Percentiles rank a stretch among this genome's conserved stretches.
phyloP scores from a whole-genome alignment of 192 early-diverging fungal genomes.

The Backusella sp. region DNA sequence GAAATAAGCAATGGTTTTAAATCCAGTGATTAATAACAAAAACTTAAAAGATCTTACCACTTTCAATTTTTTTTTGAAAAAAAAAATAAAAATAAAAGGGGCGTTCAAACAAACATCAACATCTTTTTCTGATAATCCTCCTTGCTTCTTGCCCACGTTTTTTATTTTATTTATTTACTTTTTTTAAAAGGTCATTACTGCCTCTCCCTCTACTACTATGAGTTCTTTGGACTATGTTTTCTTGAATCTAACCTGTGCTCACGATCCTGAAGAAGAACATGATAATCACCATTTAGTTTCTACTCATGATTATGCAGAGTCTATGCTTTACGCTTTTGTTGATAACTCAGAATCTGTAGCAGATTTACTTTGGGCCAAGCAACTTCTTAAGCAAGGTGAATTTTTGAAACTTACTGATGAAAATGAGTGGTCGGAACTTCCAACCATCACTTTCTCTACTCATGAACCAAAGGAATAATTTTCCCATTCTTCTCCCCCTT shows the following conservation, averaged over 20 bases:
- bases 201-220: background rate
- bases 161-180: background rate
- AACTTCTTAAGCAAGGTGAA: conserved; percentile 14
- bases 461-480: conserved; percentile 16
- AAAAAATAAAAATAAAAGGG: background rate
- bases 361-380: conserved; percentile 16
- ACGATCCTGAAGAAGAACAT: background rate
- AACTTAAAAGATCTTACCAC: conserved; percentile 11
- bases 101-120: background rate
- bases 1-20: background rate
- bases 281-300: background rate
- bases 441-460: background rate
- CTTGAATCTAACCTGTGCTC: background rate
- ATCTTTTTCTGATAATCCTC: background rate
- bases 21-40: background rate
- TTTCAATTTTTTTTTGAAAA: background rate
- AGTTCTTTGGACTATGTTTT: background rate
- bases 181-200: background rate
- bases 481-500: background rate
- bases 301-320: conserved; percentile 14
- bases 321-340: conserved; percentile 14
- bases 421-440: background rate
- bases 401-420: conserved; percentile 16
- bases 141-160: background rate
- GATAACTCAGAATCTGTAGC: conserved; percentile 10